phyloP scores from a whole-genome alignment of 2,329 filamentous ascomycete species.

The Epichloe coenophiala region DNA sequence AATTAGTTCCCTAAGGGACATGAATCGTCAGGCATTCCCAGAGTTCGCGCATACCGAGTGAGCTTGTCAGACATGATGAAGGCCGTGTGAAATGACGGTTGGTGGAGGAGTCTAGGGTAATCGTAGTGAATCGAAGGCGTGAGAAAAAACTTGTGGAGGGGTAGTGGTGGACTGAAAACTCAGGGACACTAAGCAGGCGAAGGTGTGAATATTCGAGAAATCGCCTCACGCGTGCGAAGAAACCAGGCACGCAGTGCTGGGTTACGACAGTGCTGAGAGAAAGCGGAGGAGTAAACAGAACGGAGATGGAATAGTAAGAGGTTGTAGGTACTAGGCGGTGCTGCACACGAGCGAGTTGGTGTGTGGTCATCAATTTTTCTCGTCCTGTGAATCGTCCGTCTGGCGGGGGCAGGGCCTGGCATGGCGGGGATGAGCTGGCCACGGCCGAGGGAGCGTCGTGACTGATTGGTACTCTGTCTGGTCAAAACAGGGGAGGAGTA shows the following conservation, averaged over 20 bases:
- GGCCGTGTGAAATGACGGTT: conserved; percentile 7
- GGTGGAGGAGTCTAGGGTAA: conserved; percentile 3
- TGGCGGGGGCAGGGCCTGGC: conserved; percentile 6
- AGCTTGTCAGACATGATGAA: conserved; percentile 79
- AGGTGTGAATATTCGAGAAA: not conserved
- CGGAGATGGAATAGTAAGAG: not conserved
- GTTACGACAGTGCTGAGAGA: not conserved
- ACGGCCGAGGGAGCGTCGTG: not conserved
- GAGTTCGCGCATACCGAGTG: conserved; percentile 61
- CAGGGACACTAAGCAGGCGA: not conserved
- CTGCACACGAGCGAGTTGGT: conserved; percentile 2
- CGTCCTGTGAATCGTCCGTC: conserved; percentile 24
- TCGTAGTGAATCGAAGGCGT: not conserved
- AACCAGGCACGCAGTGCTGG: conserved; percentile 8
- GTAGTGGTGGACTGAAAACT: not conserved
- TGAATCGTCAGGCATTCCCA: not conserved
- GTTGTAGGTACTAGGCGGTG: not conserved
- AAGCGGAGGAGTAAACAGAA: not conserved
- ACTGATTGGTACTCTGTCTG: no score
- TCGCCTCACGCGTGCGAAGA: conserved; percentile 5
- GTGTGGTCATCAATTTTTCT: conserved; percentile 28
- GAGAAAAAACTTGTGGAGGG: not conserved
- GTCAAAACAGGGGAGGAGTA: no score
- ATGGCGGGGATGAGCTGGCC: not conserved
- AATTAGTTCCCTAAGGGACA: not conserved